Evolutionary conservation across 768 basidiomycete species (phyloP), one percentile per base, ranked within the genome.

Genomic region (Psilocybe cubensis): DNA sequence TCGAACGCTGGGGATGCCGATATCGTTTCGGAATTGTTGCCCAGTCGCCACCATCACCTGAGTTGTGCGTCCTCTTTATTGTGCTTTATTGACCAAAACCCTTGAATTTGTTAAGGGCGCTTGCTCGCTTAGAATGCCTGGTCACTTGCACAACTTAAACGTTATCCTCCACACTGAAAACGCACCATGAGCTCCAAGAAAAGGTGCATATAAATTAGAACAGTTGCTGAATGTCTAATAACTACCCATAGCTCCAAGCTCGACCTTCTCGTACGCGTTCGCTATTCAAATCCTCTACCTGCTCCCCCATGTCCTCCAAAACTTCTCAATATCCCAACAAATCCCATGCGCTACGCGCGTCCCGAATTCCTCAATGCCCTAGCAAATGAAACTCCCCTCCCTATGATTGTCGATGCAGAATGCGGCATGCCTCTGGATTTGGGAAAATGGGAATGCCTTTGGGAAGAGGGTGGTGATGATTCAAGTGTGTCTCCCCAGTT

Each of bases 301-400:
- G 81, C 94, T 11, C 97, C 97, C 27, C 94, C 97, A 80, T 98
- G 92, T 79, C 97, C 97, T 5, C 96, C 97, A 24, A 96, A 97
- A 74, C 76, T 98, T 3, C 81, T 99, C 66, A 84, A 96, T 57
- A 90, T 98, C 53, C 87, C 91, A n/a, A 97, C 96, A 29, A 84
- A 91, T 68, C 89, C 94, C 4, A 82, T 84, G 70, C 91, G 96
- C 42, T 94, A 97, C 70, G 89, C 93, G 14, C 83, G 84, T 18
- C 90, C 93, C 5, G 91, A 91, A 64, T 96, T 94, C 63, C 82
- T 96, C 31, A 84, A 91, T 59, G 82, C 87, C 5, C 76, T 97
- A 33, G 89, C 91, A 0, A 85, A 87, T 52, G 92, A 93, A 46
- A 85, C 87, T 10, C 89, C 91, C 0, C 70, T 97, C 18, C 96